phyloP scores from a whole-genome alignment of 176 grass and related monocot species.

The Eremochloa ophiuroides region DNA sequence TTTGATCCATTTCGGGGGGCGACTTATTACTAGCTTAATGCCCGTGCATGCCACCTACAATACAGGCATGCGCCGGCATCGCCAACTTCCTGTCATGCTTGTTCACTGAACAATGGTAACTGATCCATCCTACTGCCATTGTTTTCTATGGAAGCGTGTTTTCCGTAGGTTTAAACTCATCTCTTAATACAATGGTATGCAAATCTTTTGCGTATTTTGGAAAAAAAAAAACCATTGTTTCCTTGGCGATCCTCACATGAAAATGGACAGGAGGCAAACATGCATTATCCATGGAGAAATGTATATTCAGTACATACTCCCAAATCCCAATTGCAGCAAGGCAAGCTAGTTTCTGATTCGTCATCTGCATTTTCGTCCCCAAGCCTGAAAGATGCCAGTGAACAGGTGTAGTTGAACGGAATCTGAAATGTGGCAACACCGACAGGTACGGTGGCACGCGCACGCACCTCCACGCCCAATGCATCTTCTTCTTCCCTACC shows the following conservation, averaged over 20 bases:
- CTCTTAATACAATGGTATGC: too few species aligned
- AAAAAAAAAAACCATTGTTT: too few species aligned
- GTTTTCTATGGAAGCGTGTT: too few species aligned
- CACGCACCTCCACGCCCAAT: neutral
- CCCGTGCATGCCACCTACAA: neutral
- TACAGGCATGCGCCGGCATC: neutral
- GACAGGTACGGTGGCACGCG: neutral
- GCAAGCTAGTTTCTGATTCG: neutral
- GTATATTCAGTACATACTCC: neutral
- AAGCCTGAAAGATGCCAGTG: neutral
- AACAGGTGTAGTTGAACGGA: neutral
- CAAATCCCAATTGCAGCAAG: neutral
- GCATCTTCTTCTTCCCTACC: neutral
- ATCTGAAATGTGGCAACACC: neutral
- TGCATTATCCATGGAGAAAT: neutral
- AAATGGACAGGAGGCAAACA: neutral
- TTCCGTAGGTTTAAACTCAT: too few species aligned
- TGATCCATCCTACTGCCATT: too few species aligned
- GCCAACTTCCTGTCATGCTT: neutral
- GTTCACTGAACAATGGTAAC: neutral
- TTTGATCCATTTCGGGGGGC: neutral
- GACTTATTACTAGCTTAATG: neutral
- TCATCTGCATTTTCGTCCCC: neutral
- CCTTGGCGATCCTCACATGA: neutral
- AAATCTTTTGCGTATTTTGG: too few species aligned